These are phyloP conservation scores for Fomitopsis pinicola DNA, from an alignment of 1,284 basidiomycete species.

Conservation along the genomic window DNA sequence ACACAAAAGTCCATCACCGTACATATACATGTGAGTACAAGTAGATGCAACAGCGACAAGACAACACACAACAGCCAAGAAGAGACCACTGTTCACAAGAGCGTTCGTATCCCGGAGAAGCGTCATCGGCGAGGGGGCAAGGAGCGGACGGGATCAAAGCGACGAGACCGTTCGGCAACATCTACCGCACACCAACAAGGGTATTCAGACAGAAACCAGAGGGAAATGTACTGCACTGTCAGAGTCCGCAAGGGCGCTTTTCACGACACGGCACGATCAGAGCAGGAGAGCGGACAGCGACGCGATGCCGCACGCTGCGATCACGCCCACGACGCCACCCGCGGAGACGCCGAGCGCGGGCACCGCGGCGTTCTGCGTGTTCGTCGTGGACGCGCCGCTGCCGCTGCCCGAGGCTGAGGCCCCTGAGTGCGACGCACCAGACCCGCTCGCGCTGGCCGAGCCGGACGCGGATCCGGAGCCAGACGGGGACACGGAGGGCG, in stretches of 20 bases:
- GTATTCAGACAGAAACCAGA: not conserved
- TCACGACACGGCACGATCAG: constrained; percentile 6
- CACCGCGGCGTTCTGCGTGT: constrained; percentile 6
- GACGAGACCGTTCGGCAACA: not conserved
- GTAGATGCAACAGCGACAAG: not conserved
- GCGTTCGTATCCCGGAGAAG: not conserved
- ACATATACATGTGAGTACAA: not conserved
- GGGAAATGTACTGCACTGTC: not conserved
- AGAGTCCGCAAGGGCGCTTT: not conserved
- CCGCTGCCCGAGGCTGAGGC: not conserved
- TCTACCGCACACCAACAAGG: not conserved
- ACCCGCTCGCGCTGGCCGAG: not conserved
- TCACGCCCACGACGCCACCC: constrained; percentile 16
- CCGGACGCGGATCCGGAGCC: not conserved
- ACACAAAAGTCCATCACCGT: not conserved
- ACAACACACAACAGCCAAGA: not conserved
- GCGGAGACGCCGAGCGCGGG: constrained; percentile 7
- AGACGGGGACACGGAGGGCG: constrained; percentile 9
- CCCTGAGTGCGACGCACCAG: not conserved
- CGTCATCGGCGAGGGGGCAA: not conserved
- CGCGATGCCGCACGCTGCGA: constrained; percentile 23
- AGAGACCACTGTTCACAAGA: not conserved
- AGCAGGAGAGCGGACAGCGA: constrained; percentile 23
- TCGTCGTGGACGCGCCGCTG: constrained; percentile 6
- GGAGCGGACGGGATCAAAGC: not conserved